Conservation (phyloP, 148 eudicot genomes). For the Amaranthus palmeri region DNA sequence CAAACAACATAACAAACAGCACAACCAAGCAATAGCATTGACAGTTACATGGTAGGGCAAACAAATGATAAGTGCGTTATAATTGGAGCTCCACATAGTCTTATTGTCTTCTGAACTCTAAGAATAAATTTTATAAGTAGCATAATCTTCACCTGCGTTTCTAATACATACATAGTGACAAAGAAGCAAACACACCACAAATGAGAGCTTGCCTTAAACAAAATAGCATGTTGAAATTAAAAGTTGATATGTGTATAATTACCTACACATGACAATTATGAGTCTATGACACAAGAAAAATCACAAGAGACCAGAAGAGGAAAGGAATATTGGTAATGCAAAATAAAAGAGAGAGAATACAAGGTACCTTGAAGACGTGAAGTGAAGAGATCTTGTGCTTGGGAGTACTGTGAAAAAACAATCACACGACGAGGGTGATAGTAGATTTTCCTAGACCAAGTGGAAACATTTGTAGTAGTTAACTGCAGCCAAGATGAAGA, state of each 20-base stretch:
- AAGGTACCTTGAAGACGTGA: conserved; percentile 70
- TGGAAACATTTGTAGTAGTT: conserved; percentile 27
- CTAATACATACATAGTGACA: not conserved
- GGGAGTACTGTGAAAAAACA: conserved; percentile 60
- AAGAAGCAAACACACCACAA: not conserved
- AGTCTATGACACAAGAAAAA: not conserved
- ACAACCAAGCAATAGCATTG: too few relatives aligned
- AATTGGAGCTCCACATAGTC: not conserved
- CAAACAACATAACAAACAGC: too few relatives aligned
- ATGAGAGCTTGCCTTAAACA: not conserved
- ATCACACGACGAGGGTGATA: conserved; percentile 34
- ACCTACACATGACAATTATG: not conserved
- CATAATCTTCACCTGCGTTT: not conserved
- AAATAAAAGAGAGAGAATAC: not conserved
- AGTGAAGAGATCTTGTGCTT: conserved; percentile 62
- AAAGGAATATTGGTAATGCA: not conserved
- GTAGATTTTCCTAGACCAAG: conserved; percentile 35
- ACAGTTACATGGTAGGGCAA: too few relatives aligned
- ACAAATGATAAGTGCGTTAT: too few relatives aligned
- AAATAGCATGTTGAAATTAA: not conserved
- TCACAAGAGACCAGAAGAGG: not conserved
- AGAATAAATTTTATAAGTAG: not conserved
- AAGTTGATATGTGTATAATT: not conserved
- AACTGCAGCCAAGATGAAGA: conserved; percentile 38
- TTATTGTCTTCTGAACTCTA: not conserved